Evolutionary conservation across 805 yeast species (phyloP).

Genomic region (Cephaloascus albidus): DNA sequence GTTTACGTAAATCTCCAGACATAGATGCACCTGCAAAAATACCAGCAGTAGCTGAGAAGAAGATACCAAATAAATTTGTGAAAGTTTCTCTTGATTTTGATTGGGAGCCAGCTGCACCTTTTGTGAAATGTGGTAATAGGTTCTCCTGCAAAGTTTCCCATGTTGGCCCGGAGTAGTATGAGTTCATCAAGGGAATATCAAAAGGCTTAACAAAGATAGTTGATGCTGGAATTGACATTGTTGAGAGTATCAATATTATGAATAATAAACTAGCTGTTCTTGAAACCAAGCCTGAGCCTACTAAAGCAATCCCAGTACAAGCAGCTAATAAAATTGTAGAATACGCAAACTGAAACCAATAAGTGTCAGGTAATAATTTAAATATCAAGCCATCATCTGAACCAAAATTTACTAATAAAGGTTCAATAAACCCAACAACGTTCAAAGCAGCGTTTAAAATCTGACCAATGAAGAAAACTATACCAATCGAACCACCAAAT

Average conservation of each 20-base stretch:
- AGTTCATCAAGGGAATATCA: slow-evolving; percentile 35
- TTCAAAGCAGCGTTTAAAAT: slow-evolving; percentile 85
- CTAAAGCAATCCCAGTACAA: slow-evolving; percentile 69
- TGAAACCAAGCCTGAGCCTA: slow-evolving; percentile 77
- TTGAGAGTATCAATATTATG: slow-evolving; percentile 55
- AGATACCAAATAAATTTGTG: slow-evolving; percentile 82
- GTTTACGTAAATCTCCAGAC: slow-evolving; percentile 88
- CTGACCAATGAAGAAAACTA: slow-evolving; percentile 91
- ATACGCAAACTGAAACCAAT: slow-evolving; percentile 60
- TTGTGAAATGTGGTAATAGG: slow-evolving; percentile 70
- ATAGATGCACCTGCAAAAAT: slow-evolving; percentile 97
- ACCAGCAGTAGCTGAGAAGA: slow-evolving; percentile 98
- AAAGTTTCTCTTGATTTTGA: slow-evolving; percentile 54
- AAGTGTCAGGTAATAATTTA: slow-evolving; percentile 57
- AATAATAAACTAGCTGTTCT: slow-evolving; percentile 74
- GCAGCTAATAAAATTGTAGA: slow-evolving; percentile 58
- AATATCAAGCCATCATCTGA: slow-evolving; percentile 42
- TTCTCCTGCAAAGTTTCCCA: slow-evolving; percentile 61
- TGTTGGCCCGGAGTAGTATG: slow-evolving; percentile 61
- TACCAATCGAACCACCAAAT: slow-evolving; percentile 96
- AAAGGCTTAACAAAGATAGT: slow-evolving; percentile 60
- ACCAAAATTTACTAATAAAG: slow-evolving; percentile 76
- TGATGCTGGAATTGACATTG: slow-evolving; percentile 76
- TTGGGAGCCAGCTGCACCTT: slow-evolving; percentile 88
- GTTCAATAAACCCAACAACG: slow-evolving; percentile 93